A percentile compares a stretch with the other conserved stretches of the same genome.
phyloP scores from a whole-genome alignment of 495 filamentous ascomycete genomes.

The Penicillium manginii region DNA sequence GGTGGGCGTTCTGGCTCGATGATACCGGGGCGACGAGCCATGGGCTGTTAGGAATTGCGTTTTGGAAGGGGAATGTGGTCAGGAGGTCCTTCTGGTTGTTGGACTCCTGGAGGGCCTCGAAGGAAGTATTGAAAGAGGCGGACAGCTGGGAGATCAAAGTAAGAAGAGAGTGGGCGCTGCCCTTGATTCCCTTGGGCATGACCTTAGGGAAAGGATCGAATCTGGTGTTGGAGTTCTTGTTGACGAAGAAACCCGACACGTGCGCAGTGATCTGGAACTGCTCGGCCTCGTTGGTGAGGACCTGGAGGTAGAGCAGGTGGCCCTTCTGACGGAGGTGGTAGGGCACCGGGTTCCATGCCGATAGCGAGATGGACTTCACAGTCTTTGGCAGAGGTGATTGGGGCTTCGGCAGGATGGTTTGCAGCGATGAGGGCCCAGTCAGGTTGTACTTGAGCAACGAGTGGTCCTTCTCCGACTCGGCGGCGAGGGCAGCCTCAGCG shows the following conservation, averaged over 20 bases:
- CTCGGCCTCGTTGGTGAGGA: constrained; percentile 90
- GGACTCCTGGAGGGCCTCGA: constrained; percentile 74
- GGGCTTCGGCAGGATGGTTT: constrained; percentile 69
- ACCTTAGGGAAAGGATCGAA: constrained; percentile 85
- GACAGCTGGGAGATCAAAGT: constrained; percentile 77
- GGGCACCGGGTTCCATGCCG: constrained; percentile 95
- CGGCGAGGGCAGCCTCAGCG: constrained; percentile 45
- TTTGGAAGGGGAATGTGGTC: constrained; percentile 91
- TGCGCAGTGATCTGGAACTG: constrained; percentile 91
- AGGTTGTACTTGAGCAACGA: constrained; percentile 74
- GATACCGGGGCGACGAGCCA: constrained; percentile 80
- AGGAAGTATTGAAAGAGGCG: constrained; percentile 76
- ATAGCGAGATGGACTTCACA: constrained; percentile 83
- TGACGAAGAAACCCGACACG: constrained; percentile 94
- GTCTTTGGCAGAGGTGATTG: constrained; percentile 77
- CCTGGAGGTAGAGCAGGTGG: constrained; percentile 87
- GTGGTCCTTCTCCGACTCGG: constrained; percentile 55
- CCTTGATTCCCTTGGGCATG: constrained; percentile 61
- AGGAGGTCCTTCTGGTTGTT: constrained; percentile 85
- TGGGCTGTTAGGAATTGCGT: constrained; percentile 86
- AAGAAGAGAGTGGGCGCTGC: constrained; percentile 82
- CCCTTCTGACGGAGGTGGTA: constrained; percentile 88
- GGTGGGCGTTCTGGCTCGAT: constrained; percentile 68
- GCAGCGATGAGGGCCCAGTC: constrained; percentile 64
- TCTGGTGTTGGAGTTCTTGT: constrained; percentile 85